Percentiles rank a stretch among this genome's conserved stretches.
phyloP scores from a whole-genome alignment of 2,329 filamentous ascomycete species.

The Ophiostoma novo-ulmi region DNA sequence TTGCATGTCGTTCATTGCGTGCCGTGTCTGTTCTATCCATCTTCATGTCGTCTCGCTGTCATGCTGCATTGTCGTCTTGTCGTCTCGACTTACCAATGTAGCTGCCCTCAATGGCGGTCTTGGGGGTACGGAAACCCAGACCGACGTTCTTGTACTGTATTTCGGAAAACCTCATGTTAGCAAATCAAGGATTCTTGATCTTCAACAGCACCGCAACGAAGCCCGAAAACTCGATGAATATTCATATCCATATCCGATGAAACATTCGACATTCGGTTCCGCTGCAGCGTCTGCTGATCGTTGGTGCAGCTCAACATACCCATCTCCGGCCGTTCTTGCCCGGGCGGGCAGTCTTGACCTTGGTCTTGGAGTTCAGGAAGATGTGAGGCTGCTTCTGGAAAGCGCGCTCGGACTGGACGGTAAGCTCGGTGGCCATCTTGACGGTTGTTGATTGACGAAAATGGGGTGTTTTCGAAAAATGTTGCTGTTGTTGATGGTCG shows the following conservation, averaged over 20 bases:
- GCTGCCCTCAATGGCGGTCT: constrained; percentile 95
- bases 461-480: constrained; percentile 14
- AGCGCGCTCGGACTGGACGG: constrained; percentile 99
- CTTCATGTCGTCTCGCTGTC: constrained; percentile 4
- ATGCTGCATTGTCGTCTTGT: background rate
- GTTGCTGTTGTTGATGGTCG: constrained; percentile 17
- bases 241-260: background rate
- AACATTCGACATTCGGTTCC: background rate
- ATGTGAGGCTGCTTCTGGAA: constrained; percentile 99
- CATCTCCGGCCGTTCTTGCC: constrained; percentile 89
- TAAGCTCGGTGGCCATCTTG: constrained; percentile 93
- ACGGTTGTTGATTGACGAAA: constrained; percentile 22
- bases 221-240: background rate
- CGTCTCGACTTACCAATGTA: constrained; percentile 85
- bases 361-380: constrained; percentile 96
- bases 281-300: background rate
- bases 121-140: constrained; percentile 97
- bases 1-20: background rate
- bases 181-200: background rate
- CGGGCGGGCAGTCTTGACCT: constrained; percentile 75
- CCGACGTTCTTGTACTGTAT: constrained; percentile 92
- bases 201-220: constrained; percentile 4
- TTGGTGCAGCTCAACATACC: constrained; percentile 26
- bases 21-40: background rate
- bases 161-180: constrained; percentile 16